Percentiles rank a stretch among this genome's conserved stretches.
Evolutionary conservation across 225 moss, liverwort and hornwort species (phyloP).

Genomic region (Marchantia polymorpha): DNA sequence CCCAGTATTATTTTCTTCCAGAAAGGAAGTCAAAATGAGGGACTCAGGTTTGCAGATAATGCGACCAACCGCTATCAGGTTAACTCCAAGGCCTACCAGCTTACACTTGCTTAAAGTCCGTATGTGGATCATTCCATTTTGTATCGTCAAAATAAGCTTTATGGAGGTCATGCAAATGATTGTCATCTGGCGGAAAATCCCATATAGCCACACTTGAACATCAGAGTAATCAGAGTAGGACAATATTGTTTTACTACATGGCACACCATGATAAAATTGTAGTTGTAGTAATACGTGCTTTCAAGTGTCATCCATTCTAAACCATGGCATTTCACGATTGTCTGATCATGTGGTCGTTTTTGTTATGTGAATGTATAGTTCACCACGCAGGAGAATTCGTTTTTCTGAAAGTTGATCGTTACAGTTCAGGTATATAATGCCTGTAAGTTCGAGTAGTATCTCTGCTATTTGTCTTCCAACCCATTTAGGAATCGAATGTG

Average conservation of each 20-base stretch:
- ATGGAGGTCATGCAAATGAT: too few species aligned
- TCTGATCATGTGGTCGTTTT: not conserved
- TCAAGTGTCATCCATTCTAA: not conserved
- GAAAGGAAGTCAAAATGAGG: not conserved
- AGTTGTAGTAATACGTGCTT: not conserved
- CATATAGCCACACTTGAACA: not conserved
- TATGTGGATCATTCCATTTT: not conserved
- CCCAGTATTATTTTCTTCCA: conserved; percentile 1
- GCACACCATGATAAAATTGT: not conserved
- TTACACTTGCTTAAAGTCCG: not conserved
- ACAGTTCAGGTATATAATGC: not conserved
- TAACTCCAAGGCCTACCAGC: not conserved
- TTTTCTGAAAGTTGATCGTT: not conserved
- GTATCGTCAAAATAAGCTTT: too few species aligned
- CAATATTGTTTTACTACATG: not conserved
- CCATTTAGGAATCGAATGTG: not conserved
- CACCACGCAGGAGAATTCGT: not conserved
- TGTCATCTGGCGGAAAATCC: too few species aligned
- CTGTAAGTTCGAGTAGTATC: not conserved
- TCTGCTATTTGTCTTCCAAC: not conserved
- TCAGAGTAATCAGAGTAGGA: not conserved
- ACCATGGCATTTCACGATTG: not conserved
- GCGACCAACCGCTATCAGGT: conserved; percentile 3
- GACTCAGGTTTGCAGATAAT: not conserved
- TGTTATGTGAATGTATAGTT: not conserved